phyloP scores from a whole-genome alignment of 2,329 filamentous ascomycete genomes.

The Cladobotryum protrusum region DNA sequence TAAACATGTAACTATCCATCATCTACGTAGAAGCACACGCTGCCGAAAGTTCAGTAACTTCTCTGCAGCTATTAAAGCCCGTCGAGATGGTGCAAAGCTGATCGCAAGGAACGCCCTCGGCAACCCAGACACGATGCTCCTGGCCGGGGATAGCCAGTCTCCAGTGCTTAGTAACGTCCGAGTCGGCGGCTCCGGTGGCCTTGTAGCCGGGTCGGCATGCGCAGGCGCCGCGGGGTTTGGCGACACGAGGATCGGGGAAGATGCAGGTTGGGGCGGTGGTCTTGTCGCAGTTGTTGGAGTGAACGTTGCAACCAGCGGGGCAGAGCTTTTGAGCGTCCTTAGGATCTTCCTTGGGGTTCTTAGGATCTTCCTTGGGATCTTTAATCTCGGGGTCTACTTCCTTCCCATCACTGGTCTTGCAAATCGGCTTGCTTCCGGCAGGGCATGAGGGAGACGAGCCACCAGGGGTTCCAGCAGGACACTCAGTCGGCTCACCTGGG shows the following conservation, averaged over 20 bases:
- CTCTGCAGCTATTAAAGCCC: background rate
- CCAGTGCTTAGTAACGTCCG: constrained; percentile 6
- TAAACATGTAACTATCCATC: background rate
- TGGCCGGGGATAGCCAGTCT: constrained; percentile 7
- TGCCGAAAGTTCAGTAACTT: background rate
- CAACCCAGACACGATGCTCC: constrained; percentile 11
- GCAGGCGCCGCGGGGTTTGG: constrained; percentile 6
- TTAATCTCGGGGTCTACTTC: too few species aligned
- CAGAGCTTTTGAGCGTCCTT: background rate
- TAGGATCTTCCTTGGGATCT: too few species aligned
- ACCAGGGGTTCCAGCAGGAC: background rate
- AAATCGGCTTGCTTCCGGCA: background rate
- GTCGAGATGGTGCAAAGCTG: constrained; percentile 3
- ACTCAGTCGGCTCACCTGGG: background rate
- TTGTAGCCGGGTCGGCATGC: constrained; percentile 9
- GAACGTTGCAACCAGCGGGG: constrained; percentile 4
- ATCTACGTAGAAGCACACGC: background rate
- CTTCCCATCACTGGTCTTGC: background rate
- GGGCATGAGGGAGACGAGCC: background rate
- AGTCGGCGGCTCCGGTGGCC: background rate
- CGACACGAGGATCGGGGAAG: constrained; percentile 6
- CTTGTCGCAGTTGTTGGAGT: constrained; percentile 5
- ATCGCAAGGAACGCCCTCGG: constrained; percentile 9
- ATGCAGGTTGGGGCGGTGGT: constrained; percentile 11
- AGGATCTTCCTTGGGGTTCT: too few species aligned